phyloP scores from a whole-genome alignment of 2,329 filamentous ascomycete genomes.

The Hypoxylon sp. region DNA sequence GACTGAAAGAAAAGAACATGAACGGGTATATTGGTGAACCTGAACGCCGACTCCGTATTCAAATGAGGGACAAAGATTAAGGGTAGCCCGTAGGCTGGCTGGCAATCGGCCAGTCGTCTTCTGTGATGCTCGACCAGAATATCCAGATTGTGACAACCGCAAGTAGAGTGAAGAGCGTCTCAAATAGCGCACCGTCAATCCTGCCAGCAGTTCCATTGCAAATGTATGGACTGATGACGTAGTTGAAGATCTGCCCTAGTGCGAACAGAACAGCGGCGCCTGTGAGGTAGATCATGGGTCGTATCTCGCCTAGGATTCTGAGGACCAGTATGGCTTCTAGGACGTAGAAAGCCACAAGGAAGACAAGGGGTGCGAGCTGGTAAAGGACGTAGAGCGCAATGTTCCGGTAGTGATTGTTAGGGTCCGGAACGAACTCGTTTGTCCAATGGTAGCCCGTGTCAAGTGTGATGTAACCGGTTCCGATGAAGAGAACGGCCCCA shows the following conservation, averaged over 20 bases:
- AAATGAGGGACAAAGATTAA: constrained; percentile 47
- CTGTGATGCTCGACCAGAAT: constrained; percentile 99
- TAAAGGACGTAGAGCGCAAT: constrained; percentile 96
- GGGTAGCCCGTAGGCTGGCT: constrained; percentile 59
- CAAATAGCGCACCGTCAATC: constrained; percentile 93
- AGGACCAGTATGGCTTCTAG: constrained; percentile 89
- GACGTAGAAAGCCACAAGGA: constrained; percentile 88
- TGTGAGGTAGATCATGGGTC: constrained; percentile 91
- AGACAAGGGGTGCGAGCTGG: constrained; percentile 88
- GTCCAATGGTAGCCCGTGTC: constrained; percentile 94
- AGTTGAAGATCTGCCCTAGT: constrained; percentile 95
- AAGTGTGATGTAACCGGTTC: constrained; percentile 94
- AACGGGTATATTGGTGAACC: constrained; percentile 55
- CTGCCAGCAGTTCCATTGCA: constrained; percentile 86
- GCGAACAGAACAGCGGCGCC: constrained; percentile 86
- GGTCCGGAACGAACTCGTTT: constrained; percentile 77
- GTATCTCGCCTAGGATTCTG: constrained; percentile 85
- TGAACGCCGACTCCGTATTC: constrained; percentile 54
- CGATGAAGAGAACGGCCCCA: constrained; percentile 81
- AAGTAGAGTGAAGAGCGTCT: constrained; percentile 91
- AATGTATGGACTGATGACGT: constrained; percentile 90
- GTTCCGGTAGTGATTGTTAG: constrained; percentile 73
- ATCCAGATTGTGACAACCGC: constrained; percentile 88
- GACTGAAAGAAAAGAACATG: constrained; percentile 50
- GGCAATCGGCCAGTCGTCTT: constrained; percentile 91